These are phyloP conservation scores for Russula sp. DNA, from an alignment of 768 basidiomycete species.

Conservation along the genomic window DNA sequence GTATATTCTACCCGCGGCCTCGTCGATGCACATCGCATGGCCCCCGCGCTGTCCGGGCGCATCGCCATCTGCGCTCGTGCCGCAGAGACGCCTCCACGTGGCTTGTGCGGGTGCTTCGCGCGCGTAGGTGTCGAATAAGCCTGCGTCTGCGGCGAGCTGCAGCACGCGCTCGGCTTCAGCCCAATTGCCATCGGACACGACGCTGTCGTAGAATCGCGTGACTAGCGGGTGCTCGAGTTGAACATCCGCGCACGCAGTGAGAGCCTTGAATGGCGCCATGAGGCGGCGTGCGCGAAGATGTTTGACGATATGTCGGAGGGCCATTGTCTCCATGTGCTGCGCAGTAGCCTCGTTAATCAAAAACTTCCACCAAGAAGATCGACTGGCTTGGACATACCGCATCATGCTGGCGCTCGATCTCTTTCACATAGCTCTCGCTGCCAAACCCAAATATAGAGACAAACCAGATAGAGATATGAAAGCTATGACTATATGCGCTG, in stretches of 20 bases:
- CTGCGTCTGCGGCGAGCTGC: slow-evolving; percentile 46
- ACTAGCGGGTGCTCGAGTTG: slow-evolving; percentile 69
- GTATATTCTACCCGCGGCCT: slow-evolving; percentile 59
- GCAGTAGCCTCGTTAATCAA: slow-evolving; percentile 1
- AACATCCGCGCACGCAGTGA: slow-evolving; percentile 53
- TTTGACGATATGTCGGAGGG: slow-evolving; percentile 67
- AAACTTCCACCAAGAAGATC: background rate
- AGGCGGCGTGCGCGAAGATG: slow-evolving; percentile 75
- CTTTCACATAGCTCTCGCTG: slow-evolving; percentile 56
- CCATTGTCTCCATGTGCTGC: slow-evolving; percentile 64
- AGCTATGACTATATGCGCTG: slow-evolving; percentile 69
- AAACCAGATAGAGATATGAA: slow-evolving; percentile 80
- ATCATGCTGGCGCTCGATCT: slow-evolving; percentile 52
- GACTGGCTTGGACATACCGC: slow-evolving; percentile 48
- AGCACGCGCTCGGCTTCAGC: slow-evolving; percentile 54
- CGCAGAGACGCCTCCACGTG: slow-evolving; percentile 57
- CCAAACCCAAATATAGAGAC: slow-evolving; percentile 59
- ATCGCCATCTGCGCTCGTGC: slow-evolving; percentile 63
- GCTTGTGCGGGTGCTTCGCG: slow-evolving; percentile 56
- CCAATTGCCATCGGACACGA: slow-evolving; percentile 71
- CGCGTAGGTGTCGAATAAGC: slow-evolving; percentile 62
- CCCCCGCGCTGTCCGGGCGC: slow-evolving; percentile 68
- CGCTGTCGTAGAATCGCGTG: slow-evolving; percentile 56
- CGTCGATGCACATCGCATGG: slow-evolving; percentile 79
- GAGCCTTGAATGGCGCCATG: slow-evolving; percentile 58